Percentiles rank a stretch among this genome's conserved stretches.
phyloP scores from a whole-genome alignment of 129 eudicot genomes.

The Sambucus nigra region DNA sequence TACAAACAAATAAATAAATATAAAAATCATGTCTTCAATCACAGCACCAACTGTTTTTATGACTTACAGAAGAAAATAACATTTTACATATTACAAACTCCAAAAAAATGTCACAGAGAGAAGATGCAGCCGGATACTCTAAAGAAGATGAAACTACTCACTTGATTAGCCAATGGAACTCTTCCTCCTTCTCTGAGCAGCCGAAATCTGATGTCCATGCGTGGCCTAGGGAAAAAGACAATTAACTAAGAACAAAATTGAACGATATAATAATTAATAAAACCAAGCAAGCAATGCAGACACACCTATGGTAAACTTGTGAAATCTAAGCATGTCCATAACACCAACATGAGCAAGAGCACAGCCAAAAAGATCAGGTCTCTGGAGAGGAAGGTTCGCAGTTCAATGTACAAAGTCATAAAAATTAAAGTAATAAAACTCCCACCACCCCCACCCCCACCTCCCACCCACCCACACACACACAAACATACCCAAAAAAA shows the following conservation, averaged over 20 bases:
- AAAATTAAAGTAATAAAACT: neutral
- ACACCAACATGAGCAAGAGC: conserved; percentile 99
- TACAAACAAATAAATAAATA: no score
- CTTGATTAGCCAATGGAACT: conserved; percentile 79
- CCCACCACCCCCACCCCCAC: no score
- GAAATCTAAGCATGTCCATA: conserved; percentile 98
- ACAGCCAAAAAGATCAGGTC: conserved; percentile 94
- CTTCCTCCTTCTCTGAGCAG: conserved; percentile 76
- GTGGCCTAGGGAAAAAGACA: conserved; percentile 38
- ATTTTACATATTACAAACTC: no score
- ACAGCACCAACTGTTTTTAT: no score
- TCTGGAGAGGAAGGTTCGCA: conserved; percentile 31
- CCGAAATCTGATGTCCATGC: conserved; percentile 94
- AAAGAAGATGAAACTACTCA: conserved; percentile 25
- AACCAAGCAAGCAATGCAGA: neutral
- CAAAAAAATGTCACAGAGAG: no score
- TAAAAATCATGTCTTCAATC: no score
- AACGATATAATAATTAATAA: no score
- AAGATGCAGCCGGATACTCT: neutral
- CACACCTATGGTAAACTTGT: conserved; percentile 92
- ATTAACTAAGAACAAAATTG: neutral
- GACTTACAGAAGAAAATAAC: no score
- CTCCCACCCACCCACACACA: no score
- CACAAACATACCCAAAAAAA: neutral
- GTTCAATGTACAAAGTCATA: neutral